Base-by-base conservation (phyloP, 768 basidiomycete genomes). In the Psilocybe cyanescens region DNA sequence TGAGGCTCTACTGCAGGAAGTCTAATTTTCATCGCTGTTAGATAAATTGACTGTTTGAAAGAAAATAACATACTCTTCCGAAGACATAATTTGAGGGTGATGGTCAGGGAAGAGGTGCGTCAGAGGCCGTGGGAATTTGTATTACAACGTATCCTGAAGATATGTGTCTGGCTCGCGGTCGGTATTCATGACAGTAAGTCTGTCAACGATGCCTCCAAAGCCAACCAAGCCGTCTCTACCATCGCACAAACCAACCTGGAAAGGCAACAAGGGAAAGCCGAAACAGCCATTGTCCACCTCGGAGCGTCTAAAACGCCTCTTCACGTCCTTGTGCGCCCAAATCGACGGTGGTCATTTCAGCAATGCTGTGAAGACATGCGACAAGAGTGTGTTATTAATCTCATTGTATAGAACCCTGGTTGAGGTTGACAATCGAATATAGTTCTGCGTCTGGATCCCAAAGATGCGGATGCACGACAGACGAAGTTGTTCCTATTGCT, bases 301-400 rank as follows among this genome's bases (percentile, higher is more conserved):
- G 8, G 81, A 83, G 50, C 75, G 74, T 11, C 65, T 80, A 54
- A 87, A 84, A 68, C 83, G 86, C 16, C 78, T 91, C 55, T 95
- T 91, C 75, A 86, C 84, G 52, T 91, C 92, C 41, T 77, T 97
- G 3, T 89, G 86, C 71, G 90, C 92, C 8, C 95, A 97, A 72
- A 88, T 96, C 67, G 93, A 96, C 63, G 93, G 90, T n/a, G 92
- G 90, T 1, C 88, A 95, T 76, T 89, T 94, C 71, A 75, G 77
- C 47, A 94, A 94, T 68, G 94, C 94, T 29, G 83, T 95, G 70
- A 93, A 89, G 83, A 95, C 95, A 64, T 95, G 93, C 79, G 90
- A 94, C 75, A 95, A 94, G 80, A 91, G 95, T 94, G 68, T 60
- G 86, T 80, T 55, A 30, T 41, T 61, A 46, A 46, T 45, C 45